Conservation (phyloP, 2,329 filamentous ascomycete genomes). For the Botrytis aclada region DNA sequence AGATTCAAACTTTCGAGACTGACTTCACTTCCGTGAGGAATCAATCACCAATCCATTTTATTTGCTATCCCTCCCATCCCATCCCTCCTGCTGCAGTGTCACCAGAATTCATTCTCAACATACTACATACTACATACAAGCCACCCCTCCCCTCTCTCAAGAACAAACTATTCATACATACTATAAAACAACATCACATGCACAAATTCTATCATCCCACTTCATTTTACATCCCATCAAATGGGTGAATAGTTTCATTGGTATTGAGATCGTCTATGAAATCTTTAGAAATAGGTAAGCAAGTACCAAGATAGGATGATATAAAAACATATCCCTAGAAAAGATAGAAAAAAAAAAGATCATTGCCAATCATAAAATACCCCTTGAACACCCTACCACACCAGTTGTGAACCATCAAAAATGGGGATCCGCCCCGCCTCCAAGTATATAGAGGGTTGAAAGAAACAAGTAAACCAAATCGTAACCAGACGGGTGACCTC, state of each 20-base stretch:
- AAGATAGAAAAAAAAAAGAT: background rate
- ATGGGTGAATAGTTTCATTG: background rate
- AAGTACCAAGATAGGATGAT: background rate
- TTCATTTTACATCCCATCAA: background rate
- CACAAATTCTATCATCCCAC: background rate
- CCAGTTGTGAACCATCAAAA: constrained; percentile 10
- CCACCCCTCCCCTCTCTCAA: background rate
- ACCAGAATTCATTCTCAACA: background rate
- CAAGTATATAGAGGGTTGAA: background rate
- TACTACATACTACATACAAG: background rate
- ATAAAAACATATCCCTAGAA: background rate
- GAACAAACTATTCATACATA: background rate
- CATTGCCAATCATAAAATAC: constrained; percentile 12
- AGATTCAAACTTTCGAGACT: background rate
- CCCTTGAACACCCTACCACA: background rate
- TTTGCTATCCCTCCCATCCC: background rate
- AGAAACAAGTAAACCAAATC: constrained; percentile 11
- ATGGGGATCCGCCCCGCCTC: background rate
- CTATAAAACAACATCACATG: background rate
- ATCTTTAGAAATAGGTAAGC: background rate
- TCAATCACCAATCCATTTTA: background rate
- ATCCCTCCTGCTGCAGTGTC: background rate
- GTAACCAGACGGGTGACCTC: constrained; percentile 12
- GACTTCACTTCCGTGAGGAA: background rate
- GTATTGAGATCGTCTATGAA: background rate